These are phyloP conservation scores for Cadophora gregata DNA, from an alignment of 2,329 filamentous ascomycete species.

Conservation along the genomic window DNA sequence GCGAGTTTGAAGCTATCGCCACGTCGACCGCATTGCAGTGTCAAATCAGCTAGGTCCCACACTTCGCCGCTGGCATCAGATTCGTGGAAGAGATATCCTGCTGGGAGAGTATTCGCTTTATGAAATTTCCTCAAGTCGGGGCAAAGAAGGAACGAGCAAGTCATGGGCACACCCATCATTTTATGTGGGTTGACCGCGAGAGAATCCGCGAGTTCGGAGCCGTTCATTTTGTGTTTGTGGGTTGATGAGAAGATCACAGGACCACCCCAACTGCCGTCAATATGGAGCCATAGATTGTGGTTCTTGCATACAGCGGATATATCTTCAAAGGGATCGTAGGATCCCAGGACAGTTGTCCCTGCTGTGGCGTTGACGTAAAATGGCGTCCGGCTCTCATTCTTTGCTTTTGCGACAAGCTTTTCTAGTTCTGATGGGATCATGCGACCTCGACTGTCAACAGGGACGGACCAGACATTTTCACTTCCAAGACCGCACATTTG, in stretches of 20 bases:
- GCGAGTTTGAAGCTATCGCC: conserved; percentile 89
- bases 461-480: conserved; percentile 72
- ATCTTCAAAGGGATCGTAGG: conserved; percentile 79
- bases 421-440: conserved; percentile 75
- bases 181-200: conserved; percentile 95
- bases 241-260: conserved; percentile 76
- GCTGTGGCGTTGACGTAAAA: conserved; percentile 97
- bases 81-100: conserved; percentile 82
- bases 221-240: conserved; percentile 69
- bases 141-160: conserved; percentile 86
- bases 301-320: conserved; percentile 74
- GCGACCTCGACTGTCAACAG: conserved; percentile 73
- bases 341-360: conserved; percentile 90
- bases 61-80: conserved; percentile 62
- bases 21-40: conserved; percentile 88
- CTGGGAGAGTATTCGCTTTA: conserved; percentile 82
- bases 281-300: conserved; percentile 85
- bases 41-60: conserved; percentile 91
- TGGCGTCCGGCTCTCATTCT: conserved; percentile 74
- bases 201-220: conserved; percentile 77
- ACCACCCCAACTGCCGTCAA: conserved; percentile 93
- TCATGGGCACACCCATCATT: conserved; percentile 91
- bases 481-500: conserved; percentile 86
- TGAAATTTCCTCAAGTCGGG: conserved; percentile 80
- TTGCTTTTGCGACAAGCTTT: conserved; percentile 64